phyloP scores from a whole-genome alignment of 371 early-diverging fungal species.

The Dipsacomyces acuminosporus region DNA sequence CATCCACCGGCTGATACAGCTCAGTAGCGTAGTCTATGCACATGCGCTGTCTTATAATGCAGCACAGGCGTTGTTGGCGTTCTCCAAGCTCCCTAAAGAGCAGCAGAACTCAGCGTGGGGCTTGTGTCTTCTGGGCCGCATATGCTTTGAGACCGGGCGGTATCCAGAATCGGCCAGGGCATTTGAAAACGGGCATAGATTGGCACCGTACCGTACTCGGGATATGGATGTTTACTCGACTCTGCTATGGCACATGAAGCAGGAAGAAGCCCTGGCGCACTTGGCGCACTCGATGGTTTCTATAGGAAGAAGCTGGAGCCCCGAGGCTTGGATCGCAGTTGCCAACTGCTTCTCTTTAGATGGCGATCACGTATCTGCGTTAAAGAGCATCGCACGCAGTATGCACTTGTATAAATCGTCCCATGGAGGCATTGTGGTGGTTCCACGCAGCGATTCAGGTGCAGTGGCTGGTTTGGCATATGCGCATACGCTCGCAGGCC shows the following conservation, averaged over 20 bases:
- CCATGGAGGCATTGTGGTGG: conserved; percentile 11
- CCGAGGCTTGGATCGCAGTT: conserved; percentile 72
- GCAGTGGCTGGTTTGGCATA: conserved; percentile 51
- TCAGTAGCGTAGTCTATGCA: conserved; percentile 36
- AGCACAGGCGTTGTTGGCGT: conserved; percentile 46
- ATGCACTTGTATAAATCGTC: conserved; percentile 56
- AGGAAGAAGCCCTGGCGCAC: conserved; percentile 58
- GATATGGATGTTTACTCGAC: conserved; percentile 75
- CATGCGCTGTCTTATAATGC: conserved; percentile 49
- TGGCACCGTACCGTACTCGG: conserved; percentile 59
- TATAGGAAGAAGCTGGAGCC: conserved; percentile 51
- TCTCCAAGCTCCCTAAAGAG: conserved; percentile 46
- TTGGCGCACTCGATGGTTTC: conserved; percentile 65
- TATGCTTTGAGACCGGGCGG: conserved; percentile 55
- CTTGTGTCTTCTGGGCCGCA: conserved; percentile 54
- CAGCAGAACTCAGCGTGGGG: conserved; percentile 58
- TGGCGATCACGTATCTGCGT: conserved; percentile 64
- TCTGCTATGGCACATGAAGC: conserved; percentile 68
- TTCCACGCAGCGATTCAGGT: conserved; percentile 33
- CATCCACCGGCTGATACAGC: conserved; percentile 36
- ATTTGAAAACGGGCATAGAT: conserved; percentile 49
- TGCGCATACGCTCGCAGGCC: conserved; percentile 74
- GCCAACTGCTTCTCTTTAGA: conserved; percentile 71
- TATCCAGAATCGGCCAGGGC: conserved; percentile 51
- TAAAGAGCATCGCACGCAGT: conserved; percentile 67